Conservation (phyloP, 2,329 filamentous ascomycete genomes). For the Arthrobotrys conoides region DNA sequence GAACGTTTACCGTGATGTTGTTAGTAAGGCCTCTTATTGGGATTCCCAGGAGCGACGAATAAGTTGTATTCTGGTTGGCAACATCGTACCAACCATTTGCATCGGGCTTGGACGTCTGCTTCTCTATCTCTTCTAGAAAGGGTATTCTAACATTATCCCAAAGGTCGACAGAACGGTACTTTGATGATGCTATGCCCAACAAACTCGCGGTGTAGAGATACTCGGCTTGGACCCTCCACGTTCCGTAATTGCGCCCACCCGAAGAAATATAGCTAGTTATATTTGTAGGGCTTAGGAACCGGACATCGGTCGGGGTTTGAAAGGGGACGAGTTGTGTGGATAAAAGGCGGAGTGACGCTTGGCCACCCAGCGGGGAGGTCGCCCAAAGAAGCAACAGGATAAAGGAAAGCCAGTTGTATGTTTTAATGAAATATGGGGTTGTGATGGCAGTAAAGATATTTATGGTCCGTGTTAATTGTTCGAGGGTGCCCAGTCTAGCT, state of each 20-base stretch:
- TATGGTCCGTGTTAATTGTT: constrained; percentile 12
- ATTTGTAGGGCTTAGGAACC: constrained; percentile 14
- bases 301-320: background rate
- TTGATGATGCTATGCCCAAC: background rate
- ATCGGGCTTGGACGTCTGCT: background rate
- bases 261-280: background rate
- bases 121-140: constrained; percentile 2
- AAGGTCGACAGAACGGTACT: background rate
- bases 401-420: constrained; percentile 13
- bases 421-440: constrained; percentile 1
- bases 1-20: constrained; percentile 5
- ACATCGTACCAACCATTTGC: background rate
- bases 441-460: constrained; percentile 3
- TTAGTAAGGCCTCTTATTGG: constrained; percentile 12
- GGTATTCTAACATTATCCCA: constrained; percentile 18
- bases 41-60: constrained; percentile 15
- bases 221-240: background rate
- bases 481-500: background rate
- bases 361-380: constrained; percentile 2
- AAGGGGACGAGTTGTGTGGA: constrained; percentile 3
- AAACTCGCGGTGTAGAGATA: constrained; percentile 4
- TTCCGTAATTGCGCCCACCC: background rate
- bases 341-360: constrained; percentile 19
- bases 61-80: constrained; percentile 2
- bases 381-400: constrained; percentile 8